phyloP scores from a whole-genome alignment of 2,329 filamentous ascomycete genomes.

The Harringtonia aguacate region DNA sequence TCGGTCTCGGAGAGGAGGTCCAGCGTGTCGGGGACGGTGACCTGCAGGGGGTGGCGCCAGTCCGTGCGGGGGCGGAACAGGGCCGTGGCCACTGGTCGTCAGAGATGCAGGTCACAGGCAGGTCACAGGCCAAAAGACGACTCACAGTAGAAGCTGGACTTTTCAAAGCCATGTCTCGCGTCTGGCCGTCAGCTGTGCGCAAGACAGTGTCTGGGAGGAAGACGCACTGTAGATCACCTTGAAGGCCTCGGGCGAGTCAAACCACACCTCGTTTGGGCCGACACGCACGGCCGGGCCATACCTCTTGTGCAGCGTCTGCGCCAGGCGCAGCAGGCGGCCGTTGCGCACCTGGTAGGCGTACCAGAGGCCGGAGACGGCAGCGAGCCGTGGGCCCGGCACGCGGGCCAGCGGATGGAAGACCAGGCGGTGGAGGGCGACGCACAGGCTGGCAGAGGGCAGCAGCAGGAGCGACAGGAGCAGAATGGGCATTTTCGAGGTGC shows the following conservation, averaged over 20 bases:
- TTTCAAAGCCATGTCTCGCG: conserved; percentile 35
- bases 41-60: conserved; percentile 22
- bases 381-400: conserved; percentile 35
- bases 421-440: conserved; percentile 21
- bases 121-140: conserved; percentile 9
- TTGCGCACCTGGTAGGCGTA: conserved; percentile 33
- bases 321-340: conserved; percentile 30
- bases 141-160: conserved; percentile 43
- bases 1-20: conserved; percentile 41
- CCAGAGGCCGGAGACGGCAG: conserved; percentile 37
- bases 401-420: conserved; percentile 31
- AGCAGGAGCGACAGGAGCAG: not conserved
- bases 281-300: conserved; percentile 43
- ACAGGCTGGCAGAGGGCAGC: too few species aligned
- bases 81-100: conserved; percentile 29
- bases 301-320: conserved; percentile 28
- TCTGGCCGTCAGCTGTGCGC: conserved; percentile 18
- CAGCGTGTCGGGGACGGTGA: conserved; percentile 29
- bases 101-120: not conserved
- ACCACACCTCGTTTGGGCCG: conserved; percentile 43
- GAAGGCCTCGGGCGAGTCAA: conserved; percentile 35
- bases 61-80: conserved; percentile 31
- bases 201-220: too few species aligned
- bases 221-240: conserved; percentile 34
- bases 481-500: too few species aligned